Conservation (phyloP, 352 stramenopile species). For the Pythium graminicola region DNA sequence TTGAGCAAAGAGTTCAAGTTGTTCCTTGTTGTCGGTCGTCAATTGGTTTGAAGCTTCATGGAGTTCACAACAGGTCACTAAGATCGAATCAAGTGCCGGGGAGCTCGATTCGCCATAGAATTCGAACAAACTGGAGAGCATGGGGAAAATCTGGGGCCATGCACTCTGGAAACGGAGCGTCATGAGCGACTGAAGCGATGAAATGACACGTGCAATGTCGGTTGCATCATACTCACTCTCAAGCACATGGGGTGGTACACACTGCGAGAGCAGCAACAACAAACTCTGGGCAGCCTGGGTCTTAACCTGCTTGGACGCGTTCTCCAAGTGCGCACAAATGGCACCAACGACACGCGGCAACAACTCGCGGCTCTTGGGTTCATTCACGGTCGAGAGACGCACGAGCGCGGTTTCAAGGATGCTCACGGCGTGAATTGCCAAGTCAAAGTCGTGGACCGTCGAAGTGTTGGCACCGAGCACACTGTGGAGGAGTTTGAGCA, state of each 20-base stretch:
- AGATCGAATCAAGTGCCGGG: constrained; percentile 53
- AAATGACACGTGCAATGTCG: constrained; percentile 57
- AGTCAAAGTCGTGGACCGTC: constrained; percentile 50
- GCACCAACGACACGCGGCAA: constrained; percentile 69
- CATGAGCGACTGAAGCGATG: constrained; percentile 74
- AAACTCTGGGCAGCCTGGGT: constrained; percentile 57
- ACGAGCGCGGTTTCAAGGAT: constrained; percentile 58
- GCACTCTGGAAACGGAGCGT: constrained; percentile 77
- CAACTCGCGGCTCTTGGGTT: constrained; percentile 48
- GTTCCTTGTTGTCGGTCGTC: constrained; percentile 37
- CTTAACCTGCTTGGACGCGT: constrained; percentile 45
- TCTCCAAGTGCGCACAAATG: constrained; percentile 73
- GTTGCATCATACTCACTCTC: constrained; percentile 52
- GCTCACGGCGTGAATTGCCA: constrained; percentile 59
- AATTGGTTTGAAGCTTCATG: constrained; percentile 75
- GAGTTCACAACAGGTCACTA: constrained; percentile 70
- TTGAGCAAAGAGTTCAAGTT: constrained; percentile 56
- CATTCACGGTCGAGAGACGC: constrained; percentile 55
- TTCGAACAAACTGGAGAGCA: constrained; percentile 65
- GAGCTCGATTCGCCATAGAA: constrained; percentile 57
- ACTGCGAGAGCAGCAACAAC: constrained; percentile 56
- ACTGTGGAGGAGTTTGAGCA: constrained; percentile 51
- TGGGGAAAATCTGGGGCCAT: constrained; percentile 71
- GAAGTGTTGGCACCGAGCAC: constrained; percentile 59
- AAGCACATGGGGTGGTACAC: constrained; percentile 40